Conservation (phyloP, 257 asterid genomes). For the Agastache rugosa region DNA sequence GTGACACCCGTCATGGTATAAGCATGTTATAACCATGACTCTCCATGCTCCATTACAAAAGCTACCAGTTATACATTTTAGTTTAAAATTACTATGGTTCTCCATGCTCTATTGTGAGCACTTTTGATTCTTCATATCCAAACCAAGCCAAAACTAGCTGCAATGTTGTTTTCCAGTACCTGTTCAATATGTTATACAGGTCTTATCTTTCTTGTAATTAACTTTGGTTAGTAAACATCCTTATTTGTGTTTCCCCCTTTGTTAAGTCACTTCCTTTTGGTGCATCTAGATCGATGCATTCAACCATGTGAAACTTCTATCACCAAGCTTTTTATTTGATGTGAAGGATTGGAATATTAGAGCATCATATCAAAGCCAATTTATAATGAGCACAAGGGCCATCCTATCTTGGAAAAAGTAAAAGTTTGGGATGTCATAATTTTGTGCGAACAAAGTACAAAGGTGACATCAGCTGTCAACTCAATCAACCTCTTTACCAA, state of each 20-base stretch:
- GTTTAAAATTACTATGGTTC: not conserved
- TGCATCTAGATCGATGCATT: not conserved
- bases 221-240: not conserved
- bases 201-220: constrained; percentile 5
- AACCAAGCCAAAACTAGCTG: constrained; percentile 2
- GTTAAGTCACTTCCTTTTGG: not conserved
- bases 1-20: not conserved
- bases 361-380: constrained; percentile 14
- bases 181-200: not conserved
- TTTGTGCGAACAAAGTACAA: not conserved
- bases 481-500: not conserved
- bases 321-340: not conserved
- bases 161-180: not conserved
- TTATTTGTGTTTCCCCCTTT: not conserved
- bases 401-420: not conserved
- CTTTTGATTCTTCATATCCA: constrained; percentile 14
- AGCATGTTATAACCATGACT: not conserved
- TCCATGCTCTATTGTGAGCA: not conserved
- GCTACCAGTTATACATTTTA: not conserved
- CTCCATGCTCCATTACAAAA: not conserved
- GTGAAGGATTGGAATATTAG: not conserved
- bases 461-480: constrained; percentile 1
- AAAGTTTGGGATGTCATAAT: not conserved
- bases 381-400: not conserved
- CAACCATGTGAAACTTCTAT: constrained; percentile 2